Evolutionary conservation across 2,329 filamentous ascomycete genomes (phyloP).

Genomic region (Diaporthe velutina): DNA sequence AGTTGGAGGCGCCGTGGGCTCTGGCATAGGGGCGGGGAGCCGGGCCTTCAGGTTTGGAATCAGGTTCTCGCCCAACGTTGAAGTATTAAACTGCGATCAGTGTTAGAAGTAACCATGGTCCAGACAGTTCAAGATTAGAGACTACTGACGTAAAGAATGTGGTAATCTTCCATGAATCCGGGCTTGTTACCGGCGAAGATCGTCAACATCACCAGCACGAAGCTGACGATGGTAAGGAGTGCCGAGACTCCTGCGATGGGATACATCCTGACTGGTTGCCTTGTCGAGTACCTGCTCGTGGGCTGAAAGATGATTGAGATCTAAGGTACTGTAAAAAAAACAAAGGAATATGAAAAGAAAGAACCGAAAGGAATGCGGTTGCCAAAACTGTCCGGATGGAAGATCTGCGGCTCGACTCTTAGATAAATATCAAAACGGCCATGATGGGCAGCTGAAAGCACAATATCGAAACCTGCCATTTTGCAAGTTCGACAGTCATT

Average conservation of each 20-base stretch:
- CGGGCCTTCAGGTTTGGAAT: slow-evolving; percentile 43
- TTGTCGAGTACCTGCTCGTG: slow-evolving; percentile 27
- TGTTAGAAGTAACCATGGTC: slow-evolving; percentile 29
- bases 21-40: slow-evolving; percentile 18
- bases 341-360: background rate
- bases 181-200: slow-evolving; percentile 54
- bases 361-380: background rate
- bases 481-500: background rate
- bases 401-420: background rate
- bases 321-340: background rate
- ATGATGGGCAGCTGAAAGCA: background rate
- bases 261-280: slow-evolving; percentile 26
- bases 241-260: slow-evolving; percentile 45
- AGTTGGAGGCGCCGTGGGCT: slow-evolving; percentile 42
- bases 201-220: slow-evolving; percentile 52
- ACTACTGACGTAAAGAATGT: slow-evolving; percentile 51
- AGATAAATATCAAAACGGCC: slow-evolving; percentile 21
- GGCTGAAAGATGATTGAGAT: background rate
- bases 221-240: slow-evolving; percentile 50
- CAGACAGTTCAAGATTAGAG: background rate
- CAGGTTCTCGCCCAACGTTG: slow-evolving; percentile 54
- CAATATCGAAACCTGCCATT: background rate
- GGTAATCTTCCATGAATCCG: slow-evolving; percentile 53
- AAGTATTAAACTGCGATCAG: slow-evolving; percentile 54
- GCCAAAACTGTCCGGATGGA: background rate